Evolutionary conservation across 2,329 filamentous ascomycete species (phyloP).

Genomic region (Aspergillus niger): DNA sequence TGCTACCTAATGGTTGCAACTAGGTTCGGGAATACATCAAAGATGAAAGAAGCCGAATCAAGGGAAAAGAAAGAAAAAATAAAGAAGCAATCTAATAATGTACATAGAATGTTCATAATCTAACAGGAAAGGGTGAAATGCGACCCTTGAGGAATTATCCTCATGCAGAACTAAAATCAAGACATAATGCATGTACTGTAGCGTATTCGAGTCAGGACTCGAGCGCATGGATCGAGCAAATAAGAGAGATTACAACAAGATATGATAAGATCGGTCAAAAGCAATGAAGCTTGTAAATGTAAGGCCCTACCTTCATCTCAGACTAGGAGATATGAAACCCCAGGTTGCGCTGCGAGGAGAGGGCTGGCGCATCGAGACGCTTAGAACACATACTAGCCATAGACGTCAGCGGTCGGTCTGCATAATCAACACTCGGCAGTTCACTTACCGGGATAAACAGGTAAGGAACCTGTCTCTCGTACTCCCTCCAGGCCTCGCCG

Average conservation of each 20-base stretch:
- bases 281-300: background rate
- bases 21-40: background rate
- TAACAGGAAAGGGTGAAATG: slow-evolving; percentile 1
- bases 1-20: background rate
- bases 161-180: background rate
- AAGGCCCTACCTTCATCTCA: background rate
- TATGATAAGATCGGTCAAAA: background rate
- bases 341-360: too few species aligned
- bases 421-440: background rate
- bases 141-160: background rate
- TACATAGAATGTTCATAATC: slow-evolving; percentile 26
- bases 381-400: slow-evolving; percentile 38
- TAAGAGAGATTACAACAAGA: background rate
- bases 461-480: slow-evolving; percentile 77
- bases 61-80: background rate
- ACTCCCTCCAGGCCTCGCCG: slow-evolving; percentile 78
- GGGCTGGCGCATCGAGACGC: background rate
- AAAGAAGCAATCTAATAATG: slow-evolving; percentile 24
- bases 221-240: background rate
- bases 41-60: background rate
- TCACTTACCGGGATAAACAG: slow-evolving; percentile 72
- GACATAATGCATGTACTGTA: background rate
- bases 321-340: background rate
- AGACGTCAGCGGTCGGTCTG: background rate
- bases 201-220: background rate